Percentiles rank a stretch among this genome's conserved stretches.
Conservation (phyloP, 208 protist genomes). For the Crithidia acanthocephali region DNA sequence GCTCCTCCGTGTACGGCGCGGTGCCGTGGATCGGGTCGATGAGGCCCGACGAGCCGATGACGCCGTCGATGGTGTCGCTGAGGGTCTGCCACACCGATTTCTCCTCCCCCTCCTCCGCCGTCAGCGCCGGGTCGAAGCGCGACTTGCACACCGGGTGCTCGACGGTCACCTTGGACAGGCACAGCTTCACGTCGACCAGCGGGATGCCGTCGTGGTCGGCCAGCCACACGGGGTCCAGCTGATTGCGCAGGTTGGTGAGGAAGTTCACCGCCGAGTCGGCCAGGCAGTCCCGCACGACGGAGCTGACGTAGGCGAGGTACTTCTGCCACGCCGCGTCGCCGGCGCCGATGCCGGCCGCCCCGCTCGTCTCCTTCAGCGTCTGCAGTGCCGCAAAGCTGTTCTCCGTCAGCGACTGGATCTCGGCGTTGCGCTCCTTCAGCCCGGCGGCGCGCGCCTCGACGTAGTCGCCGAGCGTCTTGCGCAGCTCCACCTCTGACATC, state of each 20-base stretch:
- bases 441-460: slow-evolving; percentile 49
- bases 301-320: slow-evolving; percentile 93
- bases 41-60: slow-evolving; percentile 59
- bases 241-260: slow-evolving; percentile 82
- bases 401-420: slow-evolving; percentile 82
- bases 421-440: slow-evolving; percentile 64
- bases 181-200: slow-evolving; percentile 92
- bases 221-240: slow-evolving; percentile 91
- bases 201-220: slow-evolving; percentile 88
- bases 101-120: slow-evolving; percentile 28
- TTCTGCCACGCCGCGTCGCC: slow-evolving; percentile 79
- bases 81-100: slow-evolving; percentile 63
- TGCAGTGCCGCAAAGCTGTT: slow-evolving; percentile 88
- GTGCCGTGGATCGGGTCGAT: slow-evolving; percentile 59
- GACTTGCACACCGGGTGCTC: slow-evolving; percentile 54
- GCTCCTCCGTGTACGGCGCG: slow-evolving; percentile 57
- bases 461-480: slow-evolving; percentile 85
- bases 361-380: slow-evolving; percentile 63
- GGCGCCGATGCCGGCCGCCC: slow-evolving; percentile 34
- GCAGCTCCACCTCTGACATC: slow-evolving; percentile 89
- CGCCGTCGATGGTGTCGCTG: slow-evolving; percentile 68
- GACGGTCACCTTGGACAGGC: slow-evolving; percentile 69
- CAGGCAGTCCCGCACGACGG: slow-evolving; percentile 79
- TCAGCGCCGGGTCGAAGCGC: slow-evolving; percentile 79
- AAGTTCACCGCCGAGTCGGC: slow-evolving; percentile 73